Percentiles rank a stretch among this genome's conserved stretches.
Evolutionary conservation across 2,329 filamentous ascomycete genomes (phyloP).

Genomic region (Aspergillus thermomutatus): DNA sequence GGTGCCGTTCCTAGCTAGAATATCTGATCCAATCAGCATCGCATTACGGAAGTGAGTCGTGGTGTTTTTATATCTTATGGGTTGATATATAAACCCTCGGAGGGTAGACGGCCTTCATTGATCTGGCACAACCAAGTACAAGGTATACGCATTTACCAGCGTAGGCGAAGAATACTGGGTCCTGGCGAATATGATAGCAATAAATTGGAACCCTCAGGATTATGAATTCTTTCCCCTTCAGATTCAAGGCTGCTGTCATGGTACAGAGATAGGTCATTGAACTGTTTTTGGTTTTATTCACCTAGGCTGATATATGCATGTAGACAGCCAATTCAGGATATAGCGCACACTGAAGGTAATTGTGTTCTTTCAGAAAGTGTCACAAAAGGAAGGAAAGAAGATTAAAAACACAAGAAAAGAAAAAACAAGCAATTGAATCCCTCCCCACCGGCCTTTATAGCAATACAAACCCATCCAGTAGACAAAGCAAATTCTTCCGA

Average conservation of each 20-base stretch:
- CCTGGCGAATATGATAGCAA: background rate
- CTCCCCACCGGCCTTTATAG: conserved; percentile 27
- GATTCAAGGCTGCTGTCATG: background rate
- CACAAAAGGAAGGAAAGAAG: conserved; percentile 20
- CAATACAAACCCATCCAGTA: conserved; percentile 22
- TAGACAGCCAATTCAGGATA: background rate
- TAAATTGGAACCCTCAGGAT: background rate
- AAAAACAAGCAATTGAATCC: conserved; percentile 12
- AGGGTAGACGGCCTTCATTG: no score
- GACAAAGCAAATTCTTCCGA: conserved; percentile 14
- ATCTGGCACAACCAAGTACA: background rate
- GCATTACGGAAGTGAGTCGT: background rate
- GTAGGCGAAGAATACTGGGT: no score
- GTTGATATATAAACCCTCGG: background rate
- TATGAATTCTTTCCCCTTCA: background rate
- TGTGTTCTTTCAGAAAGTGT: conserved; percentile 29
- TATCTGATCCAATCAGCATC: background rate
- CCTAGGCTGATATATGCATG: background rate
- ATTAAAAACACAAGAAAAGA: conserved; percentile 9
- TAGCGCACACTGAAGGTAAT: background rate
- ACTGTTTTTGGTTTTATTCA: background rate
- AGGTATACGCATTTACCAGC: background rate
- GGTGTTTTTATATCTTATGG: background rate
- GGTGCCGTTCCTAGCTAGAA: background rate
- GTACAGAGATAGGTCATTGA: background rate